Evolutionary conservation across 2,329 filamentous ascomycete species (phyloP).

Genomic region (Ceratocystis diversiconidia): DNA sequence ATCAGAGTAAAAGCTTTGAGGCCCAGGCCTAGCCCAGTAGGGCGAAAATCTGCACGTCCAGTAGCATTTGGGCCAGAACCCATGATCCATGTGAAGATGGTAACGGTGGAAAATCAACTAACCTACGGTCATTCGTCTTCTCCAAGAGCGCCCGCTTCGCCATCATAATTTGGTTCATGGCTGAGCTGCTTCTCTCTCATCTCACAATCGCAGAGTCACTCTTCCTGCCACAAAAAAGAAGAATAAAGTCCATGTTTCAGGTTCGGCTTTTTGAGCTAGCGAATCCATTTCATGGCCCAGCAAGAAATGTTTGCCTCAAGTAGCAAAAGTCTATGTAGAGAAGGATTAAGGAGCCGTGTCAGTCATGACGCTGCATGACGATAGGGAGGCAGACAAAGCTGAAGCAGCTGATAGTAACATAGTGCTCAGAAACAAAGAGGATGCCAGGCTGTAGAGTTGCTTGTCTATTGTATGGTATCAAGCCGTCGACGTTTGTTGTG

Average conservation of each 20-base stretch:
- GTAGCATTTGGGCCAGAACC: background rate
- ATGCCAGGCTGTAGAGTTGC: background rate
- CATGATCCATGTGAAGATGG: constrained; percentile 1
- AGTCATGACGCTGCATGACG: background rate
- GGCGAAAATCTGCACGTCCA: background rate
- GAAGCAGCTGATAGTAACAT: background rate
- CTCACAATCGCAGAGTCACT: background rate
- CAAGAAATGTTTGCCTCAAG: background rate
- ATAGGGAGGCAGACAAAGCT: background rate
- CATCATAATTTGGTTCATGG: background rate
- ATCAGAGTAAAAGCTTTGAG: background rate
- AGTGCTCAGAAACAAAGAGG: too few relatives aligned
- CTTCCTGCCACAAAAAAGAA: background rate
- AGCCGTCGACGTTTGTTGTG: background rate
- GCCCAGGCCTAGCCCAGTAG: background rate
- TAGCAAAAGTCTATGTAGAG: background rate
- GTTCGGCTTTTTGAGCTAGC: background rate
- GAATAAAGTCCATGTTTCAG: background rate
- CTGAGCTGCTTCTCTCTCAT: background rate
- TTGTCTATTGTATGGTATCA: background rate
- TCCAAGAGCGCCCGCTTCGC: background rate
- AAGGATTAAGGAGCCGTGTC: background rate
- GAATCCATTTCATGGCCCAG: background rate
- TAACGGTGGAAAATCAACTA: background rate
- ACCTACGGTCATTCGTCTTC: background rate